Conservation (phyloP, 768 basidiomycete species). For the Hypholoma fasciculare region DNA sequence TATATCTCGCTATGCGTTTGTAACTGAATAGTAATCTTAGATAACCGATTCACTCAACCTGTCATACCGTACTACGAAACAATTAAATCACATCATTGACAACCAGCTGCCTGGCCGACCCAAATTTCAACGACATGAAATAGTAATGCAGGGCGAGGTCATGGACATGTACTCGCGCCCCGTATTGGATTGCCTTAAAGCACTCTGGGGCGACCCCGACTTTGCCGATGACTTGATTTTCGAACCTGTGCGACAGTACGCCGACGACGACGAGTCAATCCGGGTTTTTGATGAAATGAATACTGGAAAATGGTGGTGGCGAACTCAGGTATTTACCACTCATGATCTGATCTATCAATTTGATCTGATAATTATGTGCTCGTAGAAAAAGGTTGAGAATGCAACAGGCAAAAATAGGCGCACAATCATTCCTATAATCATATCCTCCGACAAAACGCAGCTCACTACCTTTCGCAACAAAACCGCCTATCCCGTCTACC, state of each 20-base stretch:
- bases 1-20: no score
- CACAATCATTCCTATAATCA: slow-evolving; percentile 34
- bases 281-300: not conserved
- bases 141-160: slow-evolving; percentile 16
- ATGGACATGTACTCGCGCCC: not conserved
- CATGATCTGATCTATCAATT: no score
- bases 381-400: no score
- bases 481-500: slow-evolving; percentile 43
- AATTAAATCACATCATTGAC: slow-evolving; percentile 30
- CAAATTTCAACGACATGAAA: slow-evolving; percentile 24
- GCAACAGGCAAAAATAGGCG: no score
- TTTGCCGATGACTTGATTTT: not conserved
- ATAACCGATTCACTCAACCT: no score
- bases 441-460: slow-evolving; percentile 35
- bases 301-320: no score
- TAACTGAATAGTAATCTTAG: no score
- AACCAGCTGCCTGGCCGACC: slow-evolving; percentile 23
- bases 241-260: not conserved
- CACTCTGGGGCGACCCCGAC: slow-evolving; percentile 1
- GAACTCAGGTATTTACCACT: no score
- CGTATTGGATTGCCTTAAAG: not conserved
- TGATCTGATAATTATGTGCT: no score
- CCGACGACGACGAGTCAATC: not conserved
- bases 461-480: slow-evolving; percentile 38
- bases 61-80: no score